Conservation (phyloP, 495 filamentous ascomycete genomes). For the Aspergillus sparsus region DNA sequence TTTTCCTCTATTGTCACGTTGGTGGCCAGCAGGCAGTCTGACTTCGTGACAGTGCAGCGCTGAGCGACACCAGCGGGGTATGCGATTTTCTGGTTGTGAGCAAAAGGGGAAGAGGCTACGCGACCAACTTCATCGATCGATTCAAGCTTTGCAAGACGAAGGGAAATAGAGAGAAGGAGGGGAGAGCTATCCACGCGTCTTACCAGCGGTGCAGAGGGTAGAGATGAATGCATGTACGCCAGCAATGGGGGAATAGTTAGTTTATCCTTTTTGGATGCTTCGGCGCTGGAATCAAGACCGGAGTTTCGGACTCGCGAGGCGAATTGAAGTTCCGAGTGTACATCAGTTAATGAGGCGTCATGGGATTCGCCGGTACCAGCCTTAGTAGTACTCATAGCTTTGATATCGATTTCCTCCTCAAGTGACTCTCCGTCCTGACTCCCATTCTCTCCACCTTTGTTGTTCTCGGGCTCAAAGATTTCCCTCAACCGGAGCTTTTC, state of each 20-base stretch:
- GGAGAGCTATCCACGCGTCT: slow-evolving; percentile 85
- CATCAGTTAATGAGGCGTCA: slow-evolving; percentile 8
- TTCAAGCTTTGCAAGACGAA: slow-evolving; percentile 78
- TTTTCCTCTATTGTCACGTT: slow-evolving; percentile 85
- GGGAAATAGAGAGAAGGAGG: slow-evolving; percentile 74
- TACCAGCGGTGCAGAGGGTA: slow-evolving; percentile 59
- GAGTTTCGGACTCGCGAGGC: slow-evolving; percentile 46
- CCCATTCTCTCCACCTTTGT: slow-evolving; percentile 37
- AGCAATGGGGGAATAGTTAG: slow-evolving; percentile 67
- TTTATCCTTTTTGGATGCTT: slow-evolving; percentile 22
- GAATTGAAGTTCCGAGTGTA: slow-evolving; percentile 31
- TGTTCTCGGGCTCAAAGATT: slow-evolving; percentile 53
- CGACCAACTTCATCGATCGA: slow-evolving; percentile 65
- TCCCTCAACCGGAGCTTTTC: slow-evolving; percentile 73
- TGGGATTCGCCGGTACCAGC: slow-evolving; percentile 25
- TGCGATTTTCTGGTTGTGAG: slow-evolving; percentile 76
- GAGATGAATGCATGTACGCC: slow-evolving; percentile 70
- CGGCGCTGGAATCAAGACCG: slow-evolving; percentile 17
- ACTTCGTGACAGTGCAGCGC: slow-evolving; percentile 70
- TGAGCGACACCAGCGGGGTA: slow-evolving; percentile 74
- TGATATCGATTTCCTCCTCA: slow-evolving; percentile 65
- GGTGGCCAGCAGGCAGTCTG: slow-evolving; percentile 75
- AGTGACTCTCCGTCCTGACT: slow-evolving; percentile 46
- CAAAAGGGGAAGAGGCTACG: slow-evolving; percentile 63
- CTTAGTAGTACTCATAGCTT: slow-evolving; percentile 59